Conservation (phyloP, 2,329 filamentous ascomycete genomes). For the Fusarium fujikuroi region DNA sequence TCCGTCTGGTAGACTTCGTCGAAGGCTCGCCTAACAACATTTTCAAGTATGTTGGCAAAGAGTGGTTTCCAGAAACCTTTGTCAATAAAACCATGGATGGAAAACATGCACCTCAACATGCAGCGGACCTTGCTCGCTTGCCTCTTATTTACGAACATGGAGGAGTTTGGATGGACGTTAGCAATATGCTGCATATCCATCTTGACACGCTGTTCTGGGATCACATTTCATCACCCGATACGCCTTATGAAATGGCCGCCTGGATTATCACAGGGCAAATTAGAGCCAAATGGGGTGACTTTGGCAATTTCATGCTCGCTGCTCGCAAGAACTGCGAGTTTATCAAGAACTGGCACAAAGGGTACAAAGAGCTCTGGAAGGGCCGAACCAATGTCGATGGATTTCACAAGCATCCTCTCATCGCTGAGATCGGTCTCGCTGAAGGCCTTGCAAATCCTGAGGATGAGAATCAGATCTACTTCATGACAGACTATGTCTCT, state of each 20-base stretch:
- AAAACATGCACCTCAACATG: constrained; percentile 54
- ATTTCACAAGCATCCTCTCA: constrained; percentile 46
- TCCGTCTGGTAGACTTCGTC: constrained; percentile 53
- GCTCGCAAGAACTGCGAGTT: constrained; percentile 55
- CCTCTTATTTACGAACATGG: constrained; percentile 54
- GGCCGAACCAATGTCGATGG: constrained; percentile 48
- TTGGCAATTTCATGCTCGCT: constrained; percentile 56
- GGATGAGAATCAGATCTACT: constrained; percentile 27
- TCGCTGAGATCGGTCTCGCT: constrained; percentile 48
- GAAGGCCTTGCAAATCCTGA: constrained; percentile 40
- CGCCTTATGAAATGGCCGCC: constrained; percentile 49
- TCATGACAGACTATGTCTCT: constrained; percentile 51
- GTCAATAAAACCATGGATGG: constrained; percentile 52
- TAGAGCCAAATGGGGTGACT: constrained; percentile 47
- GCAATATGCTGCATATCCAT: constrained; percentile 54
- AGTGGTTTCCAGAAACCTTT: constrained; percentile 44
- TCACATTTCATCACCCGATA: constrained; percentile 49
- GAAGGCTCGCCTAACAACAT: constrained; percentile 52
- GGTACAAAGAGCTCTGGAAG: constrained; percentile 52
- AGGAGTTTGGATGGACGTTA: constrained; percentile 57
- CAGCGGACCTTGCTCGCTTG: constrained; percentile 59
- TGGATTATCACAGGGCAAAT: constrained; percentile 51
- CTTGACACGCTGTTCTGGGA: constrained; percentile 58
- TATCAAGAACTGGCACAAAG: constrained; percentile 55
- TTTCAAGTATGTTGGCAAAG: constrained; percentile 47